Evolutionary conservation across 495 filamentous ascomycete species (phyloP), one percentile per base, ranked within the genome.

Genomic region (Neurospora tetraspora): DNA sequence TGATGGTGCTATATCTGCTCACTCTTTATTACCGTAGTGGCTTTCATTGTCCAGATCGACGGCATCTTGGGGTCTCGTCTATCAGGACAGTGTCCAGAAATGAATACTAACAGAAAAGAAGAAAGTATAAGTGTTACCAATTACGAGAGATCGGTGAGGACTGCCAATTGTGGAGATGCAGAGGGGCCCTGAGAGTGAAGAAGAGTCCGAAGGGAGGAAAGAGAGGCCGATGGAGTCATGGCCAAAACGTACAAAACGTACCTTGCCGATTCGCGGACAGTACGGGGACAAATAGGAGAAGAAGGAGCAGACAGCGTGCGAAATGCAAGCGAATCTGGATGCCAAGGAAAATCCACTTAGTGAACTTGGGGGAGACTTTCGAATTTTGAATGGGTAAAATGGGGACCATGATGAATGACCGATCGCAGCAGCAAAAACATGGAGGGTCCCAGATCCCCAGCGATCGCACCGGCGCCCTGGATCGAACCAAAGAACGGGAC

Each of bases 401-500:
- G 53, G 53, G 27, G 53, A 34, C 53, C 16, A 16, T 31, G 6
- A 34, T 61, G 27, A 18, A 31, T 34, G 53, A 34, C 27, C 69
- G 69, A 70, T 72, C 53, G 53, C 53, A 18, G 70, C 65, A 27
- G 70, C 53, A n/a, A 71, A 40, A 73, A 5, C 39, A 23, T 69
- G 38, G 47, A 37, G 14, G 39, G 53, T 16, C 68, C 72, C 53
- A 65, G 53, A 65, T 65, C 53, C 23, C 6, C 14, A 65, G 53
- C 53, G 53, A 65, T 65, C 53, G 23, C 53, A 65, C 23, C 53
- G 23, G 53, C 23, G 53, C 12, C 53, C n/a, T 27, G 53, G 71
- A 73, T 73, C 71, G 71, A 73, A 40, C 71, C 71, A 73, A 72
- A 73, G 31, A 73, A 70, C 68, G 34, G 39, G 37, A 47, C 68